These are phyloP conservation scores for Xylaria curta DNA, from an alignment of 495 filamentous ascomycete genomes.

Conservation along the genomic window DNA sequence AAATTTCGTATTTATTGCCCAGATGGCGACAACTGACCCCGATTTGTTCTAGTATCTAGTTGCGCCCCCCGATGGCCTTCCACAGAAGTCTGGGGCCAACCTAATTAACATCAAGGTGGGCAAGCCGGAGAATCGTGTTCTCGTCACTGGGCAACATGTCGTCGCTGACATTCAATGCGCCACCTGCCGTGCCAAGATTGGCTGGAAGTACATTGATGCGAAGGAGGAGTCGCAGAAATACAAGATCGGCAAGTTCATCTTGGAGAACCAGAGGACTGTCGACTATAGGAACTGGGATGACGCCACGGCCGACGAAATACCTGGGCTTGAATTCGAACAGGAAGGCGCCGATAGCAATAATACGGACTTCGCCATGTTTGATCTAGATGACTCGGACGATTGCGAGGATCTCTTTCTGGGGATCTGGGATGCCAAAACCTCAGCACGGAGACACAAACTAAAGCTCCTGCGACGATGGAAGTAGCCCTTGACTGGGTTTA, in stretches of 20 bases:
- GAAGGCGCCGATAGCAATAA: constrained; percentile 19
- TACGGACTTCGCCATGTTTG: constrained; percentile 69
- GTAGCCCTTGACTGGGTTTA: neutral
- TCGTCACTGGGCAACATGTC: constrained; percentile 79
- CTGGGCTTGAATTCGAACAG: constrained; percentile 30
- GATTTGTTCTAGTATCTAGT: constrained; percentile 67
- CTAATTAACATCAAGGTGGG: constrained; percentile 57
- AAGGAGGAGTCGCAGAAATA: constrained; percentile 82
- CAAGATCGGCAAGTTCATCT: constrained; percentile 96
- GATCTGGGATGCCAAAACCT: constrained; percentile 77
- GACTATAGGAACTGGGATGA: constrained; percentile 74
- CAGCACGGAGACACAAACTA: constrained; percentile 55
- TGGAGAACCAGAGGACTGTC: constrained; percentile 81
- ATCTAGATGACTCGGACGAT: constrained; percentile 92
- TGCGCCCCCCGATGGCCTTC: constrained; percentile 52
- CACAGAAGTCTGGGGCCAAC: constrained; percentile 33
- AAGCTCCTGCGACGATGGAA: neutral
- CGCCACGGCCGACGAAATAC: constrained; percentile 33
- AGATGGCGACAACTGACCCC: neutral
- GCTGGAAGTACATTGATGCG: constrained; percentile 94
- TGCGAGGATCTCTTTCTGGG: constrained; percentile 93
- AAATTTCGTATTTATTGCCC: neutral
- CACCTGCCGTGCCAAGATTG: constrained; percentile 72
- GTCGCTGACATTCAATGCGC: constrained; percentile 62
- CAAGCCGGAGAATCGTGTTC: constrained; percentile 67